Base-by-base conservation (phyloP, 164 flowering plant genomes). In the Piper longum region DNA sequence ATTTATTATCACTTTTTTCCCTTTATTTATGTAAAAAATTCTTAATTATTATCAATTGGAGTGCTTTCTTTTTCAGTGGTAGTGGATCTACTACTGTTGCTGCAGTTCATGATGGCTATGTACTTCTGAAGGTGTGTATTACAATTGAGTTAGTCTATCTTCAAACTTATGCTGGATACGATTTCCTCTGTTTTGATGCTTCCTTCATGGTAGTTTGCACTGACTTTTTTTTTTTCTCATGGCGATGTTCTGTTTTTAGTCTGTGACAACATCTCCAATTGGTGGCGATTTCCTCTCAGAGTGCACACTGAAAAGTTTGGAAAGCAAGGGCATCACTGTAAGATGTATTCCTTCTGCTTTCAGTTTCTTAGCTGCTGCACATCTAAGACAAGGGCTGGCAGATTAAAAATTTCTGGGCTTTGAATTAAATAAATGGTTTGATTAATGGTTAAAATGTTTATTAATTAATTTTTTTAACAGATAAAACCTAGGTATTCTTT, bases 31-130 rank as follows among this genome's bases (percentile, higher is more conserved):
- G 2, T 26, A 26, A 26, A 26, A 26, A 26, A 26, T 26, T 26
- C 36, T 26, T 26, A 26, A 26, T 26, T 26, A 26, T 48, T 48
- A 2, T 48, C 14, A 48, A 48, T 14, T 2, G 14, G 14, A 48
- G 7, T 48, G 52, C 52, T 48, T 62, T 36, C 68, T 68, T 41
- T 39, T 66, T 52, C 78, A 93, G 97, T 81, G 99, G 99, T 57
- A 97, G 97, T 74, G 99, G 99, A 72, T 90, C 95, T 67, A 91
- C 97, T 56, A 91, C 95, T 12, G 79, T 90, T 66, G 88, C 93
- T 45, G 91, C 99, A 41, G 99, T 93, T 41, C 97, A 90, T 70
- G 97, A 91, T 80, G 97, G 97, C 59, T 90, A 85, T 74, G 97
- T 93, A 71, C 93, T 93, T 70, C 97, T 87, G 73, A 93, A 87